These are phyloP conservation scores for Pogostemon cablin DNA, from an alignment of 257 asterid species.

Conservation along the genomic window DNA sequence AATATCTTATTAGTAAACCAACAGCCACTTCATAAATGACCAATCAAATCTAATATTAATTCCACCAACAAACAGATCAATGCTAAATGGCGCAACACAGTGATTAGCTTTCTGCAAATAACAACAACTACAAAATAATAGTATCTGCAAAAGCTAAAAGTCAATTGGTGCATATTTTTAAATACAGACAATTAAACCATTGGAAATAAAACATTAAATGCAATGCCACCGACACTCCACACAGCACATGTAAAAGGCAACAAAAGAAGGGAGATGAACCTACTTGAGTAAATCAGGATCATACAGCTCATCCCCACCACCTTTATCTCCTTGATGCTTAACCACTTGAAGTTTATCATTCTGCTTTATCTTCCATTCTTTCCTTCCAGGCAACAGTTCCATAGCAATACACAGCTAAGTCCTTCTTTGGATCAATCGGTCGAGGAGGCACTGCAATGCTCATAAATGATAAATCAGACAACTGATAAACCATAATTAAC, in stretches of 20 bases:
- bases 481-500: slow-evolving; percentile 7
- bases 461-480: no score
- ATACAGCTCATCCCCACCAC: slow-evolving; percentile 74
- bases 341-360: slow-evolving; percentile 90
- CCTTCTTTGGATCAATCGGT: slow-evolving; percentile 89
- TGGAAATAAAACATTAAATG: slow-evolving; percentile 31
- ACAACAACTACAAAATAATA: slow-evolving; percentile 31
- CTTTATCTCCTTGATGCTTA: slow-evolving; percentile 82
- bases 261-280: slow-evolving; percentile 38
- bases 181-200: slow-evolving; percentile 19
- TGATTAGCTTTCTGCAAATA: slow-evolving; percentile 27
- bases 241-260: slow-evolving; percentile 34
- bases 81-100: slow-evolving; percentile 6
- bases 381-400: slow-evolving; percentile 99
- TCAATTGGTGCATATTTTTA: slow-evolving; percentile 32
- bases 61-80: slow-evolving; percentile 24
- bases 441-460: slow-evolving; percentile 74
- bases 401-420: slow-evolving; percentile 44
- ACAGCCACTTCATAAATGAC: neutral
- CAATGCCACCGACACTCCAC: slow-evolving; percentile 48
- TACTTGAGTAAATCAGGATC: slow-evolving; percentile 96
- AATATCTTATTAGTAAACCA: slow-evolving; percentile 6
- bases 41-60: slow-evolving; percentile 20
- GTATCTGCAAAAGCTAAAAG: slow-evolving; percentile 38
- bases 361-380: slow-evolving; percentile 95